A percentile compares a stretch with the other conserved stretches of the same genome.
phyloP scores from a whole-genome alignment of 2,329 filamentous ascomycete genomes.

The Aspergillus calidoustus region DNA sequence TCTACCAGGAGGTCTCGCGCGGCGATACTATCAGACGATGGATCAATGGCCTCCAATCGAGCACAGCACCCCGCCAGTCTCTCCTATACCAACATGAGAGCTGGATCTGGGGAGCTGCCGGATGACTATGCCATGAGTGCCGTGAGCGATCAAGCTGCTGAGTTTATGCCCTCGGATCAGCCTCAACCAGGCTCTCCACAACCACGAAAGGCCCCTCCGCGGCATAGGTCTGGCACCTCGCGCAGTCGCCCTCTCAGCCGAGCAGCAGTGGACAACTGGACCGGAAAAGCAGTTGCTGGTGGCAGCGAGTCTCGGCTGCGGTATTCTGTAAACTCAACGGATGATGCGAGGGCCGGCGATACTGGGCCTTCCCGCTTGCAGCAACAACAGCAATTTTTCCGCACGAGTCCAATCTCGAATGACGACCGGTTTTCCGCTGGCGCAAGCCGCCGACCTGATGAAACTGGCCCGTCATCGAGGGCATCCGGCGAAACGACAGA shows the following conservation, averaged over 20 bases:
- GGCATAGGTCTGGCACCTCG: slow-evolving; percentile 13
- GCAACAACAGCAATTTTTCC: slow-evolving; percentile 8
- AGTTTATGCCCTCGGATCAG: slow-evolving; percentile 12
- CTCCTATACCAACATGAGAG: slow-evolving; percentile 21
- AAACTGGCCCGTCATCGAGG: slow-evolving; percentile 17
- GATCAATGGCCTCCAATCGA: slow-evolving; percentile 23
- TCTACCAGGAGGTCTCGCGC: slow-evolving; percentile 16
- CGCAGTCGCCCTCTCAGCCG: slow-evolving; percentile 18
- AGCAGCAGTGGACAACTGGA: slow-evolving; percentile 17
- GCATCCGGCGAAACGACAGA: slow-evolving; percentile 18
- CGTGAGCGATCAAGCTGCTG: slow-evolving; percentile 19
- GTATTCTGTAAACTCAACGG: slow-evolving; percentile 17
- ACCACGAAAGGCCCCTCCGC: slow-evolving; percentile 13
- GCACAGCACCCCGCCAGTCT: slow-evolving; percentile 24
- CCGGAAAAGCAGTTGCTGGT: slow-evolving; percentile 15
- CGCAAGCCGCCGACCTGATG: slow-evolving; percentile 14
- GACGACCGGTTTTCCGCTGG: slow-evolving; percentile 13
- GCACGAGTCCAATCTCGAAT: slow-evolving; percentile 20
- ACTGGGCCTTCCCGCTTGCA: slow-evolving; percentile 13
- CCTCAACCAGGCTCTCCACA: slow-evolving; percentile 15
- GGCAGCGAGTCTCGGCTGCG: slow-evolving; percentile 20
- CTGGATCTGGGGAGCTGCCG: slow-evolving; percentile 21
- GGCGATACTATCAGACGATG: slow-evolving; percentile 22
- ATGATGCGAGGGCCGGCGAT: slow-evolving; percentile 12
- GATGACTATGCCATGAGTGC: slow-evolving; percentile 21